A percentile compares a stretch with the other conserved stretches of the same genome.
phyloP scores from a whole-genome alignment of 2,329 filamentous ascomycete species.

The Epicoccum sorghinum region DNA sequence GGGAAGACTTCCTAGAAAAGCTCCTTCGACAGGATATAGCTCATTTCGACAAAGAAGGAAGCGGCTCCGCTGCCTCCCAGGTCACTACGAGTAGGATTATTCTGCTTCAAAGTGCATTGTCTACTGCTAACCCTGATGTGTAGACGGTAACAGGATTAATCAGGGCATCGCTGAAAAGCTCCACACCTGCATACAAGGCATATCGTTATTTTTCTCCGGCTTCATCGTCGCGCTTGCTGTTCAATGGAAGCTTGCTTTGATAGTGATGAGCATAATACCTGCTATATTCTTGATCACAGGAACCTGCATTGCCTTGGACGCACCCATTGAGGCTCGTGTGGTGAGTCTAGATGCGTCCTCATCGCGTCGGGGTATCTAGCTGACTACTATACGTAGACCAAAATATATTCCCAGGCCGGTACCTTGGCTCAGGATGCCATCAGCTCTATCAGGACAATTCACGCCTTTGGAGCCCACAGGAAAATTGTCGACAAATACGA shows the following conservation, averaged over 20 bases:
- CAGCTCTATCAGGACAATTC: slow-evolving; percentile 69
- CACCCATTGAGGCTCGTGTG: slow-evolving; percentile 20
- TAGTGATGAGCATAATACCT: slow-evolving; percentile 60
- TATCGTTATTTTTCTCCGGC: slow-evolving; percentile 70
- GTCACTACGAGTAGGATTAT: slow-evolving; percentile 15
- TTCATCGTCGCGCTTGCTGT: slow-evolving; percentile 90
- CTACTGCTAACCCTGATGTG: background rate
- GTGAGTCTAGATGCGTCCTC: background rate
- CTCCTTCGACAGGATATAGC: slow-evolving; percentile 40
- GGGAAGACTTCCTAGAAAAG: slow-evolving; percentile 66
- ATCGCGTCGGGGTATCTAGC: background rate
- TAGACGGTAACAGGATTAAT: slow-evolving; percentile 22
- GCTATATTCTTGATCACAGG: slow-evolving; percentile 31
- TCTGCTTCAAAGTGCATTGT: too few relatives aligned
- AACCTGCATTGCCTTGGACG: slow-evolving; percentile 16
- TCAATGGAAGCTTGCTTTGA: slow-evolving; percentile 90
- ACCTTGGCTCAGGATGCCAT: slow-evolving; percentile 45
- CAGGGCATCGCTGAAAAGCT: slow-evolving; percentile 38
- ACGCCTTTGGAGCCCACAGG: slow-evolving; percentile 87
- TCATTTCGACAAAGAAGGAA: slow-evolving; percentile 27
- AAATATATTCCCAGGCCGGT: slow-evolving; percentile 12
- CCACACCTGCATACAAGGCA: slow-evolving; percentile 49
- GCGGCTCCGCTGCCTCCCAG: slow-evolving; percentile 24
- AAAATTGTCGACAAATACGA: slow-evolving; percentile 85
- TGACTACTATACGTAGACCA: background rate